A percentile compares a stretch with the other conserved stretches of the same genome.
phyloP scores from a whole-genome alignment of 106 monocot genomes.

The Dendrobium officinale region DNA sequence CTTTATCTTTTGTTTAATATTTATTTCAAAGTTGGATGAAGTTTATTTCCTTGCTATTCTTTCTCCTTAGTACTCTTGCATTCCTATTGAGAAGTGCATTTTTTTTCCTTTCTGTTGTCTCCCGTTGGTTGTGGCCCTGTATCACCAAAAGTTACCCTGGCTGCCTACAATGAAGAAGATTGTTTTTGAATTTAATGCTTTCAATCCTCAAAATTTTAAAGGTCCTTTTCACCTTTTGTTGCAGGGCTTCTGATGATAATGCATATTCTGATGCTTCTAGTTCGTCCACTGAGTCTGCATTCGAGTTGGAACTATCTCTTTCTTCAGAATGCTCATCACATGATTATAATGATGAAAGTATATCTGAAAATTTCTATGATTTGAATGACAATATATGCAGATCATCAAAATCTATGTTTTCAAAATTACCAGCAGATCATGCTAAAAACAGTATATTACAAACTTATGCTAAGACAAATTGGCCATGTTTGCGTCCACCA shows the following conservation, averaged over 20 bases:
- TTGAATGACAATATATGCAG: constrained; percentile 12
- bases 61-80: neutral
- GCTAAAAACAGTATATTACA: constrained; percentile 13
- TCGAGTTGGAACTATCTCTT: constrained; percentile 21
- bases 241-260: constrained; percentile 27
- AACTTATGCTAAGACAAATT: constrained; percentile 16
- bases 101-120: neutral
- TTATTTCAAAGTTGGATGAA: neutral
- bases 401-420: constrained; percentile 14
- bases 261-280: constrained; percentile 39
- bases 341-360: constrained; percentile 39
- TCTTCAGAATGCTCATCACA: constrained; percentile 43
- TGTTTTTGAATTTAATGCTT: neutral
- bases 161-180: neutral
- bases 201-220: neutral
- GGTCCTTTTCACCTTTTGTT: constrained; percentile 13
- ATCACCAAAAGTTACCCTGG: neutral
- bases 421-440: constrained; percentile 22
- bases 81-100: neutral
- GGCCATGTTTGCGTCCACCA: constrained; percentile 8
- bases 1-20: neutral
- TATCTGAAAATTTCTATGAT: constrained; percentile 9
- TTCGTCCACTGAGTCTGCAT: constrained; percentile 37
- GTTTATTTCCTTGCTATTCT: neutral
- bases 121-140: neutral